Conservation (phyloP, 441 rosid species). For the Aquilaria agallochum region DNA sequence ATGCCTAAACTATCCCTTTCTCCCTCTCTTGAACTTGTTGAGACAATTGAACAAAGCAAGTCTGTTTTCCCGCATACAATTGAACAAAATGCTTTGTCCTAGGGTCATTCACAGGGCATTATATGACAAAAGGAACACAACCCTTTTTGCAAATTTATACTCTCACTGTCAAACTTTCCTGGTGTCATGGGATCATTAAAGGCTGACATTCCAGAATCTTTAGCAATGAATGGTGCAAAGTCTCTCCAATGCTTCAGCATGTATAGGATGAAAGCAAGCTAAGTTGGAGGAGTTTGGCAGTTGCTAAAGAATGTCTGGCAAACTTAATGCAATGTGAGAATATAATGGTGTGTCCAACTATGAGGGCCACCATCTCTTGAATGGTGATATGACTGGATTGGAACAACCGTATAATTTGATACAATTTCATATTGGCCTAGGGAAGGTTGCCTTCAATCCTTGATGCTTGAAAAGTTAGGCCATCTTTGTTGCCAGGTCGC, state of each 20-base stretch:
- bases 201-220: slow-evolving; percentile 35
- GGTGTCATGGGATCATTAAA: slow-evolving; percentile 54
- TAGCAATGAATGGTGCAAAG: slow-evolving; percentile 31
- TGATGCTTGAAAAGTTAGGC: slow-evolving; percentile 29
- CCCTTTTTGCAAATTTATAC: slow-evolving; percentile 39
- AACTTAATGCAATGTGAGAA: slow-evolving; percentile 59
- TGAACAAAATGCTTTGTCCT: too few species aligned
- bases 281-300: slow-evolving; percentile 18
- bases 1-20: slow-evolving; percentile 34
- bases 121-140: slow-evolving; percentile 31
- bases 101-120: too few species aligned
- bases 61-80: slow-evolving; percentile 30
- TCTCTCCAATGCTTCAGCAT: slow-evolving; percentile 32
- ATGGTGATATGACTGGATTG: slow-evolving; percentile 28
- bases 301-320: slow-evolving; percentile 25
- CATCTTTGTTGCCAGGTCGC: slow-evolving; percentile 49
- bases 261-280: slow-evolving; percentile 23
- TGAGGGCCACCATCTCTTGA: slow-evolving; percentile 54
- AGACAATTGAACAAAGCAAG: not conserved
- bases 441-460: slow-evolving; percentile 33
- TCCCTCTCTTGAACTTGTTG: too few species aligned
- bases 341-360: slow-evolving; percentile 58
- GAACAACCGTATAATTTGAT: slow-evolving; percentile 31
- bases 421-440: slow-evolving; percentile 25
- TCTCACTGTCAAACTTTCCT: slow-evolving; percentile 22